A percentile compares a stretch with the other conserved stretches of the same genome.
These are phyloP conservation scores for Citeromyces hawaiiensis DNA, from an alignment of 1,139 yeast species.

Conservation along the genomic window DNA sequence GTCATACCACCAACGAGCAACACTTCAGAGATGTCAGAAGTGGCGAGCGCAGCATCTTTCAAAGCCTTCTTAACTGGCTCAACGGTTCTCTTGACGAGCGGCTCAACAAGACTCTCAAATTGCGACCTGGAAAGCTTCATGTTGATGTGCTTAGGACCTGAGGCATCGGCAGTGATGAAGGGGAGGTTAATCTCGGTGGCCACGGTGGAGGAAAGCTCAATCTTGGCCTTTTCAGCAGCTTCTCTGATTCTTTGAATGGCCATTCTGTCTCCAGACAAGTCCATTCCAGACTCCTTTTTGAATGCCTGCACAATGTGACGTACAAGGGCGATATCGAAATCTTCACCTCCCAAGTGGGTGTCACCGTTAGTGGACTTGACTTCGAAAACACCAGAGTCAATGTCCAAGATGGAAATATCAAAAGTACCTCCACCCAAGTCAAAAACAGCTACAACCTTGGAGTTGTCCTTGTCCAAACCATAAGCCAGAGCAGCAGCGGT, in stretches of 20 bases:
- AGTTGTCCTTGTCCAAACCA: slow-evolving; percentile 79
- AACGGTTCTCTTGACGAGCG: slow-evolving; percentile 81
- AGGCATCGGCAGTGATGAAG: slow-evolving; percentile 89
- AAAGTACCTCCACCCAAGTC: slow-evolving; percentile 89
- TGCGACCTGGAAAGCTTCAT: slow-evolving; percentile 86
- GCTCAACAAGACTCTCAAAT: slow-evolving; percentile 84
- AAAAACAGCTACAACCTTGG: slow-evolving; percentile 71
- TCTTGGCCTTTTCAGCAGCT: slow-evolving; percentile 99
- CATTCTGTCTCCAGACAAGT: slow-evolving; percentile 88
- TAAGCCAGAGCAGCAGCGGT: slow-evolving; percentile 98
- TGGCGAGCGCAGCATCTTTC: slow-evolving; percentile 83
- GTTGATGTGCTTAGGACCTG: slow-evolving; percentile 98
- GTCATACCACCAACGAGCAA: slow-evolving; percentile 99
- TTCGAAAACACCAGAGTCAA: slow-evolving; percentile 81
- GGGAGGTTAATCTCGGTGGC: slow-evolving; percentile 94
- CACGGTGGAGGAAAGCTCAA: slow-evolving; percentile 89
- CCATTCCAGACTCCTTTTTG: slow-evolving; percentile 87
- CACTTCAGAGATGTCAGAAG: slow-evolving; percentile 88
- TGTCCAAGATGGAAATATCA: slow-evolving; percentile 74
- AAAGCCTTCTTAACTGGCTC: slow-evolving; percentile 98
- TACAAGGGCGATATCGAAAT: slow-evolving; percentile 71
- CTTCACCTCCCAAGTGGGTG: slow-evolving; percentile 88
- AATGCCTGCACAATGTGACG: slow-evolving; percentile 58
- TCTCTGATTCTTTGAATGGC: slow-evolving; percentile 99
- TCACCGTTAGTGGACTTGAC: slow-evolving; percentile 85